These are phyloP conservation scores for Cynanchum wilfordii DNA, from an alignment of 257 asterid genomes.

Conservation along the genomic window DNA sequence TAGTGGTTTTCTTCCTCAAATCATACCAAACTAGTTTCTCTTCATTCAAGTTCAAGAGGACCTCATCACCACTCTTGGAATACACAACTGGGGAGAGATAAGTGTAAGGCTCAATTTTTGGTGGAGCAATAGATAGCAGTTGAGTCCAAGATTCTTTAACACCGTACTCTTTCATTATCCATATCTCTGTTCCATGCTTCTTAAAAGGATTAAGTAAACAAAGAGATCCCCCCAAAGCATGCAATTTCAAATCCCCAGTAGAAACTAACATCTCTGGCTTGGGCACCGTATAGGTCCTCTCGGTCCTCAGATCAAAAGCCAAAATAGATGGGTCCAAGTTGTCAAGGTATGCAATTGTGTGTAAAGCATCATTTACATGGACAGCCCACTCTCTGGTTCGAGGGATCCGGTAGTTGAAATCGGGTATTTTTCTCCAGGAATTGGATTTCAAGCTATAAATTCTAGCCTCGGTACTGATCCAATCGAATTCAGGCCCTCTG, in stretches of 20 bases:
- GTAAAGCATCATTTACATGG: slow-evolving; percentile 41
- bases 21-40: slow-evolving; percentile 34
- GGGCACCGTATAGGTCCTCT: slow-evolving; percentile 31
- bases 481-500: slow-evolving; percentile 22
- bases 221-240: slow-evolving; percentile 40
- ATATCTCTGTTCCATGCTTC: slow-evolving; percentile 28
- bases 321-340: slow-evolving; percentile 18
- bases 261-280: slow-evolving; percentile 19
- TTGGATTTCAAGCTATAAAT: slow-evolving; percentile 46
- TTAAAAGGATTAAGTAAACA: slow-evolving; percentile 24
- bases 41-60: slow-evolving; percentile 33
- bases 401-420: slow-evolving; percentile 41
- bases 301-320: slow-evolving; percentile 49
- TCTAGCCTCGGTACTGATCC: slow-evolving; percentile 30
- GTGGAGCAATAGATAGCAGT: slow-evolving; percentile 39
- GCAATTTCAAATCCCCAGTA: slow-evolving; percentile 27
- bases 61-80: slow-evolving; percentile 31
- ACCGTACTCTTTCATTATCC: slow-evolving; percentile 67
- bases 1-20: slow-evolving; percentile 18
- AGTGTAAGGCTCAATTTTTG: slow-evolving; percentile 10
- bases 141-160: slow-evolving; percentile 57
- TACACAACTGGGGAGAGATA: slow-evolving; percentile 30
- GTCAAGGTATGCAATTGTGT: slow-evolving; percentile 29
- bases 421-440: slow-evolving; percentile 41
- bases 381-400: slow-evolving; percentile 45